These are phyloP conservation scores for Cryptosporidium muris DNA, from an alignment of 169 alveolate genomes.

Conservation along the genomic window DNA sequence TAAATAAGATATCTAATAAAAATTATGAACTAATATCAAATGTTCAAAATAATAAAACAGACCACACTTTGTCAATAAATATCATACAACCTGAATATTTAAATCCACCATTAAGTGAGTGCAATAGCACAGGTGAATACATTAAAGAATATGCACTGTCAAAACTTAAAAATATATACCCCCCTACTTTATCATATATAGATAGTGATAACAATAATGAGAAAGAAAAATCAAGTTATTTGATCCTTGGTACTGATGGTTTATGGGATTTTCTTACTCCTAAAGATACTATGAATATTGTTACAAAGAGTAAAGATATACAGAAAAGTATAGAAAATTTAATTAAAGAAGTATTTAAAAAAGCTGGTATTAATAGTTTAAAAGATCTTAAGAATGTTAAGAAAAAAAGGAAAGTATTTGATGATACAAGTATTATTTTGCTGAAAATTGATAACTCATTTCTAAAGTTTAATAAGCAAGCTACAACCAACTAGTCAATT, in stretches of 20 bases:
- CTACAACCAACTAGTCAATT: not conserved
- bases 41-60: not conserved
- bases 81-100: conserved; percentile 27
- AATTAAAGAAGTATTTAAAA: conserved; percentile 27
- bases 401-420: conserved; percentile 66
- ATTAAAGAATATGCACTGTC: conserved; percentile 17
- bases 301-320: conserved; percentile 6
- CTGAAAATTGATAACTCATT: conserved; percentile 3
- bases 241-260: conserved; percentile 61
- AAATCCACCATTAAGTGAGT: conserved; percentile 4
- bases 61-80: conserved; percentile 1
- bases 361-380: conserved; percentile 38
- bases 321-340: conserved; percentile 9
- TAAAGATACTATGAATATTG: conserved; percentile 20
- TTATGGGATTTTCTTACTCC: conserved; percentile 69
- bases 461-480: not conserved
- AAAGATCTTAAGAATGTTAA: conserved; percentile 43
- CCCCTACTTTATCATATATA: not conserved
- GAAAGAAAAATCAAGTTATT: conserved; percentile 13
- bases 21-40: conserved; percentile 29
- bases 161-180: conserved; percentile 16
- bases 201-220: conserved; percentile 1
- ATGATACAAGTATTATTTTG: conserved; percentile 51
- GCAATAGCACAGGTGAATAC: conserved; percentile 22
- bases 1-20: conserved; percentile 19